Conservation (phyloP, 108 stramenopile species). For the Nitzschia sp. region DNA sequence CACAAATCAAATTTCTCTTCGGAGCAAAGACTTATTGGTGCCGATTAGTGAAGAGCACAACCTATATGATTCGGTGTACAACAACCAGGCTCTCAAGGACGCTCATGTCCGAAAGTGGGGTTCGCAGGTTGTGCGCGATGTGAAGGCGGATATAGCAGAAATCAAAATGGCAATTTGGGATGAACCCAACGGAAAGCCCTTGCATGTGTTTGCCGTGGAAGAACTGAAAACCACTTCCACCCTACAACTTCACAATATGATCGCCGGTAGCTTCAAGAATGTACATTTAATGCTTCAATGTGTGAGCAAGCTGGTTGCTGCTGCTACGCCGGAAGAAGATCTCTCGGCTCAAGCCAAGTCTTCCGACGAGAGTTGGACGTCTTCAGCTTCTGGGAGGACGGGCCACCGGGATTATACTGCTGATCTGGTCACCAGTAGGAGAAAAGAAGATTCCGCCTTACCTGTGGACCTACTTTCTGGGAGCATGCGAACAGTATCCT, state of each 20-base stretch:
- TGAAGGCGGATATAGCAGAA: constrained; percentile 17
- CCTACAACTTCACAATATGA: constrained; percentile 1
- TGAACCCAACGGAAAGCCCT: constrained; percentile 11
- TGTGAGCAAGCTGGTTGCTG: too few species aligned
- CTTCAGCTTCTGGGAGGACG: too few species aligned
- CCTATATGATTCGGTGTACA: constrained; percentile 32
- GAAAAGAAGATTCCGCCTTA: too few species aligned
- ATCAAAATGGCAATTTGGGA: constrained; percentile 27
- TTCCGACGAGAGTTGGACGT: too few species aligned
- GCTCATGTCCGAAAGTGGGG: constrained; percentile 40
- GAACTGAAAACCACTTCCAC: constrained; percentile 4
- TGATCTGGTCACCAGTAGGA: too few species aligned
- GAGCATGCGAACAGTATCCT: too few species aligned
- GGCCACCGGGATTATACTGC: too few species aligned
- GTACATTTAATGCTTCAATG: too few species aligned
- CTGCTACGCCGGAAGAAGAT: too few species aligned
- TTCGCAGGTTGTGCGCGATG: constrained; percentile 24
- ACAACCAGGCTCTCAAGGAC: constrained; percentile 17
- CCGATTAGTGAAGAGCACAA: neutral
- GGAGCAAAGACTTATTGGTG: constrained; percentile 28
- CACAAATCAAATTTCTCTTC: constrained; percentile 20
- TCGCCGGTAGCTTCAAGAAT: too few species aligned
- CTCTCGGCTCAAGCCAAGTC: too few species aligned
- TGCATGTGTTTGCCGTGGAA: neutral
- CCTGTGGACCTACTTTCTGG: too few species aligned